Evolutionary conservation across 176 grass and related monocot genomes (phyloP).

Genomic region (Dactylis glomerata): DNA sequence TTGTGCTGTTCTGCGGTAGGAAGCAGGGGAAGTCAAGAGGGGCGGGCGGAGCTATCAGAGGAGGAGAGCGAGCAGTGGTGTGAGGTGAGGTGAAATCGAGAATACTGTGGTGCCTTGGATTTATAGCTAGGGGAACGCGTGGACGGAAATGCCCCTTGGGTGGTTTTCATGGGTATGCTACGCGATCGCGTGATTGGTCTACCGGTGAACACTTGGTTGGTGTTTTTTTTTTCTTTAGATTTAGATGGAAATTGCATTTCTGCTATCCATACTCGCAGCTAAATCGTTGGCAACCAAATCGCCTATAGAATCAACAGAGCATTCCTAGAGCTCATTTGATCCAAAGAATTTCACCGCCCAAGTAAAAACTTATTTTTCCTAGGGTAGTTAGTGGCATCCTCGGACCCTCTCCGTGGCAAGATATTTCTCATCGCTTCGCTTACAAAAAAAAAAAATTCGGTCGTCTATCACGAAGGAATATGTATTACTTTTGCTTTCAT

Average conservation of each 20-base stretch:
- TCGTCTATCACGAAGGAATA: background rate
- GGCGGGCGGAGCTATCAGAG: background rate
- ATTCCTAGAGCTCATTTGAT: too few species aligned
- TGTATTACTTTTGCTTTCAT: background rate
- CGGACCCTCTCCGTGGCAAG: background rate
- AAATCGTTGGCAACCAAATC: background rate
- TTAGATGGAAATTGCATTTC: background rate
- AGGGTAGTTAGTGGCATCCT: background rate
- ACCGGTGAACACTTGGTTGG: conserved; percentile 2
- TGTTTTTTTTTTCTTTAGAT: background rate
- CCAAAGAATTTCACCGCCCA: too few species aligned
- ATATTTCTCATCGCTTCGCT: background rate
- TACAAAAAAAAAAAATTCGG: background rate
- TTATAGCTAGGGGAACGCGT: conserved; percentile 15
- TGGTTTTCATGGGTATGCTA: background rate
- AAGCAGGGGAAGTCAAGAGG: background rate
- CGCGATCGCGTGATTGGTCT: background rate
- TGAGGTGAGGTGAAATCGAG: background rate
- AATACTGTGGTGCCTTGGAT: background rate
- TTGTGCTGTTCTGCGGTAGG: background rate
- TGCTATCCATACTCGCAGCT: background rate
- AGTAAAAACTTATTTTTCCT: background rate
- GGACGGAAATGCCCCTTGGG: background rate
- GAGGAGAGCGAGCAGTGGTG: background rate
- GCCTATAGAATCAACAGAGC: background rate